phyloP scores from a whole-genome alignment of 2,329 filamentous ascomycete genomes.

The Fusarium nelsonii region DNA sequence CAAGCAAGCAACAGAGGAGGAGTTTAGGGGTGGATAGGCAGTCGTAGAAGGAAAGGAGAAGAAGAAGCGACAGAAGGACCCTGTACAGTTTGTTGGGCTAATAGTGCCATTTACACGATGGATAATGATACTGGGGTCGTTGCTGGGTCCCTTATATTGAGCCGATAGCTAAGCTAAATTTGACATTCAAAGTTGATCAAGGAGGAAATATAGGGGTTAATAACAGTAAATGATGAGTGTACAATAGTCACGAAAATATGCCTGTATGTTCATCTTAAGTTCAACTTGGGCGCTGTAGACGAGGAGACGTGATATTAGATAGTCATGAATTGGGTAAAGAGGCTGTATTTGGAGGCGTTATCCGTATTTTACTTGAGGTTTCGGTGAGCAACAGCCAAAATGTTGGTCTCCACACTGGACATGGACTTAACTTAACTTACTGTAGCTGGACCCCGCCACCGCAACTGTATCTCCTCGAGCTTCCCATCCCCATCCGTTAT shows the following conservation, averaged over 20 bases:
- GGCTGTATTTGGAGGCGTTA: constrained; percentile 26
- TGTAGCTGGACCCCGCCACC: constrained; percentile 49
- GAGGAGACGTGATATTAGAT: constrained; percentile 32
- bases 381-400: constrained; percentile 20
- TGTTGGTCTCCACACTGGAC: constrained; percentile 42
- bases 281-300: constrained; percentile 23
- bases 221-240: constrained; percentile 2
- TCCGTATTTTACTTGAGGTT: constrained; percentile 15
- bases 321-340: constrained; percentile 35
- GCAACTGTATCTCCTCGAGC: constrained; percentile 44
- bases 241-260: constrained; percentile 7
- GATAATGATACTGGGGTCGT: constrained; percentile 29
- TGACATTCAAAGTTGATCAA: constrained; percentile 15
- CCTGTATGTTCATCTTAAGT: constrained; percentile 13
- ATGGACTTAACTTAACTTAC: constrained; percentile 40
- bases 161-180: constrained; percentile 33
- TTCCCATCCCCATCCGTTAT: constrained; percentile 28
- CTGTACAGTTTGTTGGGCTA: constrained; percentile 19
- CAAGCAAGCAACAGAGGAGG: neutral
- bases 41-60: constrained; percentile 16
- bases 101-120: constrained; percentile 28
- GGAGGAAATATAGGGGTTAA: constrained; percentile 18
- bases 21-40: constrained; percentile 4
- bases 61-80: constrained; percentile 21
- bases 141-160: constrained; percentile 37